These are phyloP conservation scores for Populus alba DNA, from an alignment of 345 rosid genomes.

Conservation along the genomic window DNA sequence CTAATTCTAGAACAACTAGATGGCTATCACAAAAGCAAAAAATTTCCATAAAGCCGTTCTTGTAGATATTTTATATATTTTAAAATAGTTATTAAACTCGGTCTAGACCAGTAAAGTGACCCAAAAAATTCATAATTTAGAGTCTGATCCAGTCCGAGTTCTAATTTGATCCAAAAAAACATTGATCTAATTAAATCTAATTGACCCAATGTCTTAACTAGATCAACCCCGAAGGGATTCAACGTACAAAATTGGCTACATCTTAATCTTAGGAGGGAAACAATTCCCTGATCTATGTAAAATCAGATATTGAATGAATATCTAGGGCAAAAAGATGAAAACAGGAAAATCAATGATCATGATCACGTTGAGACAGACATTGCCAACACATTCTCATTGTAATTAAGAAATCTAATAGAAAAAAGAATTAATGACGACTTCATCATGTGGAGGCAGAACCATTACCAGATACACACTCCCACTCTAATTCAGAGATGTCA, in stretches of 20 bases:
- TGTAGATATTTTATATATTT: too few species aligned
- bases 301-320: background rate
- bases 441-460: constrained; percentile 33
- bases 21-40: too few species aligned
- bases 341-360: background rate
- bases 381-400: background rate
- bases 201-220: too few species aligned
- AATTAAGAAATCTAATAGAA: background rate
- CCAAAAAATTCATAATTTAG: too few species aligned
- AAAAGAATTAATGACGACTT: background rate
- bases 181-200: too few species aligned
- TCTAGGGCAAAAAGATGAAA: background rate
- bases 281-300: background rate
- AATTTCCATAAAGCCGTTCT: too few species aligned
- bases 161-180: too few species aligned
- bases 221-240: background rate
- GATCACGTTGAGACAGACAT: background rate
- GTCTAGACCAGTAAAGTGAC: too few species aligned
- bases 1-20: too few species aligned
- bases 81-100: too few species aligned
- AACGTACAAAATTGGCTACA: background rate
- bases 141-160: too few species aligned
- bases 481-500: constrained; percentile 44
- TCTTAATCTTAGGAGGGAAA: background rate
- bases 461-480: constrained; percentile 28